Base-by-base conservation (phyloP, 2,329 filamentous ascomycete species). In the Colletotrichum liriopes region DNA sequence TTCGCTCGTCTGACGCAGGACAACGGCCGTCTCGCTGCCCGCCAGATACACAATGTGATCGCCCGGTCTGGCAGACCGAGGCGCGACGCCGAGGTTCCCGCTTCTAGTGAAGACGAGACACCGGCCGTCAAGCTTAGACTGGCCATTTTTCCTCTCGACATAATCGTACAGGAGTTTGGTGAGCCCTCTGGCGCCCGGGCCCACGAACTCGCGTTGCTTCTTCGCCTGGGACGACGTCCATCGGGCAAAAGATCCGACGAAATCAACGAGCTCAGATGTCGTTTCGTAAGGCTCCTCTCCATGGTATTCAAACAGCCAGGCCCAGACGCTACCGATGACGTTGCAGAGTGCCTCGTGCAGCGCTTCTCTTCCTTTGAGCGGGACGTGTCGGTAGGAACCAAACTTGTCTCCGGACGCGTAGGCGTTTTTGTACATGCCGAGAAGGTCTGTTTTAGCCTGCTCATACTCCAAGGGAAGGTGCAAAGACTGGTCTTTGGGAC, bases 351-450 rank as follows among this genome's bases (percentile, higher is more conserved):
- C 14, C 39, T 58, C 51, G 16, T 65, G 62, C 39, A 47, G 7
- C 4, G 29, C 23, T 35, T 65, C 51, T 35, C 35, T 65, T 9
- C 51, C 62, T 29, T 47, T 65, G 4, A 65, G 62, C n/a, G 62
- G 51, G 3, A 65, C n/a, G 16, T 56, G 62, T 26, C 39, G 62
- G n/a, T 65, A 47, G 12, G 51, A 39, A 26, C 51, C 62, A 45
- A 65, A 58, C 39, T 45, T 58, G 29, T 65, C 62, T 0, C 62
- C 62, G 7, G 62, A 65, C 5, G 12, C 37, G 62, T 65, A 47
- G 3, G 43, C 39, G 6, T 58, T 56, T 23, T n/a, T 8, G 26
- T 65, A 65, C 29, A 65, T 23, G 2, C 7, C 23, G 20, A 43
- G 35, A 1, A 68, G 59, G 4, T 64, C 39, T 3, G 23, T 18